Conservation (phyloP, 208 protist genomes). For the Naegleria gruberi region DNA sequence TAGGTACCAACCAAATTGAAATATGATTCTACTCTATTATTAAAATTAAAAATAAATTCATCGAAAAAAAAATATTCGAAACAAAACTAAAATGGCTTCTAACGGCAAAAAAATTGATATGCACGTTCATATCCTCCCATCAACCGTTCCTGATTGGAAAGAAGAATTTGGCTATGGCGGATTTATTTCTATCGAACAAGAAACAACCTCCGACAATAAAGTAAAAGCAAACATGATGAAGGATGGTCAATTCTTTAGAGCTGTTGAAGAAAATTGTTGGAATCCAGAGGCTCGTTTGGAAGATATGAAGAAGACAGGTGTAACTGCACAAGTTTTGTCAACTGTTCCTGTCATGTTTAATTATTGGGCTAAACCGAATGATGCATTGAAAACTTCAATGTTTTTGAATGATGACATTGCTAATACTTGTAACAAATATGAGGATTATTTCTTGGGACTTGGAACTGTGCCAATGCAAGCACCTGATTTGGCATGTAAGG, state of each 20-base stretch:
- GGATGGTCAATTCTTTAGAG: slow-evolving; percentile 57
- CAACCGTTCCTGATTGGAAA: slow-evolving; percentile 43
- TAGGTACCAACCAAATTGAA: too few relatives aligned
- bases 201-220: neutral
- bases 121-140: slow-evolving; percentile 66
- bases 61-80: neutral
- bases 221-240: slow-evolving; percentile 52
- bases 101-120: slow-evolving; percentile 44
- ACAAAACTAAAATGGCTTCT: neutral
- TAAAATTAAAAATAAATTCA: neutral
- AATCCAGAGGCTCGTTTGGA: slow-evolving; percentile 42
- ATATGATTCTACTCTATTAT: too few relatives aligned
- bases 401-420: slow-evolving; percentile 62
- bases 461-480: slow-evolving; percentile 51
- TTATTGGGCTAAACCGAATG: slow-evolving; percentile 66
- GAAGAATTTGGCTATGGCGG: slow-evolving; percentile 56
- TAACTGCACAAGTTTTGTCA: slow-evolving; percentile 49
- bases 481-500: slow-evolving; percentile 53
- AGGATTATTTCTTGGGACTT: slow-evolving; percentile 31
- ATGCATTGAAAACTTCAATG: slow-evolving; percentile 47
- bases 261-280: slow-evolving; percentile 62
- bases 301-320: slow-evolving; percentile 41
- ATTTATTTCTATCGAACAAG: slow-evolving; percentile 52
- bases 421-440: slow-evolving; percentile 19
- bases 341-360: slow-evolving; percentile 72